These are phyloP conservation scores for Selenicereus undatus DNA, from an alignment of 148 eudicot genomes.

Conservation along the genomic window DNA sequence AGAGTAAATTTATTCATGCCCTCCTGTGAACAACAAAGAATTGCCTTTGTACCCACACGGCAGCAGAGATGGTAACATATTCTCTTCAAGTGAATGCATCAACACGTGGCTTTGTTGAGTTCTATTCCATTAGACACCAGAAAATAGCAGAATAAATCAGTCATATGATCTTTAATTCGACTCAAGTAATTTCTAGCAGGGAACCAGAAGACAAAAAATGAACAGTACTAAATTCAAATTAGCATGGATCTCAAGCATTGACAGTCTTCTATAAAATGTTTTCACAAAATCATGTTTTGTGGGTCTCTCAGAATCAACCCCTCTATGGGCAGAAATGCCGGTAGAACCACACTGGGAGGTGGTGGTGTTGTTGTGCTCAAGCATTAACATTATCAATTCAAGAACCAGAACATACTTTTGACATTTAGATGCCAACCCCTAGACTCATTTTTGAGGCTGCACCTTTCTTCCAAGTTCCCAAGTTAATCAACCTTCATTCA, in stretches of 20 bases:
- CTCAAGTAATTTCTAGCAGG: neutral
- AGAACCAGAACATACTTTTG: neutral
- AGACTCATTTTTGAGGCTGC: neutral
- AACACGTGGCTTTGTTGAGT: neutral
- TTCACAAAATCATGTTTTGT: too few species aligned
- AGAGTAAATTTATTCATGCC: neutral
- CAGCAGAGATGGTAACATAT: neutral
- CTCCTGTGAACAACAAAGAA: neutral
- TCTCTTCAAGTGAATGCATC: neutral
- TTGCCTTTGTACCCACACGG: neutral
- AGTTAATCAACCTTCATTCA: neutral
- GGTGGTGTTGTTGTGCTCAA: too few species aligned
- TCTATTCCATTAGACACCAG: neutral
- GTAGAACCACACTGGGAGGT: too few species aligned
- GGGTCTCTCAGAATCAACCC: too few species aligned
- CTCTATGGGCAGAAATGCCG: too few species aligned
- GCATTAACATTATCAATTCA: neutral
- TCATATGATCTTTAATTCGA: neutral
- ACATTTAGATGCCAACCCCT: neutral
- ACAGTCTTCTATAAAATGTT: too few species aligned
- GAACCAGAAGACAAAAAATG: neutral
- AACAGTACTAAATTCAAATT: neutral
- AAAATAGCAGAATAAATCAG: neutral
- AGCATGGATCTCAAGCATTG: neutral
- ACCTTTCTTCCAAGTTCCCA: neutral